These are phyloP conservation scores for Scheffersomyces cryptocercus DNA, from an alignment of 1,139 yeast genomes.

Conservation along the genomic window DNA sequence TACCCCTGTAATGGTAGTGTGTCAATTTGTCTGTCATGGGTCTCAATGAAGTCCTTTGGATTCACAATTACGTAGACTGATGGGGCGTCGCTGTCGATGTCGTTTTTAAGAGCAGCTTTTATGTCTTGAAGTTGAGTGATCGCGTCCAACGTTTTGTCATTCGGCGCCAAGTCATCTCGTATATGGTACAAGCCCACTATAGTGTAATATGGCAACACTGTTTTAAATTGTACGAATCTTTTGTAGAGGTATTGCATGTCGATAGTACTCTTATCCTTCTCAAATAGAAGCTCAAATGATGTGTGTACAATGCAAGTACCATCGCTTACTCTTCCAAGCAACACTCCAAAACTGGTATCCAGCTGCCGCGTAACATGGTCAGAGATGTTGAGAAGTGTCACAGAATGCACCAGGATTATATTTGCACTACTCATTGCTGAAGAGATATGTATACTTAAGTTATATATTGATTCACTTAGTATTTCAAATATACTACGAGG, in stretches of 20 bases:
- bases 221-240: constrained; percentile 27
- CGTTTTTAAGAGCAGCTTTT: constrained; percentile 2
- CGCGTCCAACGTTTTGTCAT: constrained; percentile 3
- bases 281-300: constrained; percentile 25
- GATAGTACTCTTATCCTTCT: constrained; percentile 9
- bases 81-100: background rate
- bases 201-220: constrained; percentile 26
- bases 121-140: constrained; percentile 4
- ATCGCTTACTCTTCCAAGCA: constrained; percentile 22
- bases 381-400: constrained; percentile 29
- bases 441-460: no score
- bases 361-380: constrained; percentile 23
- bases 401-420: constrained; percentile 25
- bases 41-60: background rate
- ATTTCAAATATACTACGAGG: no score
- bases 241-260: constrained; percentile 26
- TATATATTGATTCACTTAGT: no score
- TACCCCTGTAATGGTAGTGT: background rate
- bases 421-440: no score
- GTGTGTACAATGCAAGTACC: constrained; percentile 13
- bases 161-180: constrained; percentile 4
- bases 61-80: background rate
- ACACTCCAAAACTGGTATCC: constrained; percentile 23
- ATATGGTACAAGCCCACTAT: constrained; percentile 34
- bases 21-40: background rate